These are phyloP conservation scores for Marsdenia floribunda DNA, from an alignment of 257 asterid species.

Conservation along the genomic window DNA sequence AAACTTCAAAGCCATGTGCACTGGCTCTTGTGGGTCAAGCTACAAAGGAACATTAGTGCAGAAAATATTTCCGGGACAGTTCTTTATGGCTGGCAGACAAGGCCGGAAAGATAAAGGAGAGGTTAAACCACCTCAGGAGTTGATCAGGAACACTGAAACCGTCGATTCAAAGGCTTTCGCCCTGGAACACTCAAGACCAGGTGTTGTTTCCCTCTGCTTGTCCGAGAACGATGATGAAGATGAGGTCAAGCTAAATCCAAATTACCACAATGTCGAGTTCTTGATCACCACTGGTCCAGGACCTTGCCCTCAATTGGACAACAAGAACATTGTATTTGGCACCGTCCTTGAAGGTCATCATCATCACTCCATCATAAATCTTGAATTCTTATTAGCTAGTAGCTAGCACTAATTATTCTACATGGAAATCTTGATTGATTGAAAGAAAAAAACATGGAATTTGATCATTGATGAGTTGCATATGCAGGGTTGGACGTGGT, in stretches of 20 bases:
- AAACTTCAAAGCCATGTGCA: constrained; percentile 82
- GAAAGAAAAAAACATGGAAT: neutral
- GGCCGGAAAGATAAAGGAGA: constrained; percentile 85
- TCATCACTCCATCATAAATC: neutral
- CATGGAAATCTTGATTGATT: neutral
- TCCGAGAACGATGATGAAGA: constrained; percentile 88
- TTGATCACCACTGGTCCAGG: constrained; percentile 92
- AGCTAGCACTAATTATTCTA: too few species aligned
- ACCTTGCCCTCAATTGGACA: constrained; percentile 83
- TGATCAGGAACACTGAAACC: constrained; percentile 59
- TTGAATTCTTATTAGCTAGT: neutral
- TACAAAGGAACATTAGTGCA: constrained; percentile 81
- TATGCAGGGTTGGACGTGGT: constrained; percentile 83
- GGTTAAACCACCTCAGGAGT: constrained; percentile 51
- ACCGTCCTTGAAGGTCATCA: constrained; percentile 68
- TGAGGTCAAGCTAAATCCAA: constrained; percentile 54
- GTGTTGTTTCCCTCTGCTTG: constrained; percentile 67
- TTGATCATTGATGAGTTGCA: neutral
- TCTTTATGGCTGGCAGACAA: constrained; percentile 72
- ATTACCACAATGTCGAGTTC: constrained; percentile 88
- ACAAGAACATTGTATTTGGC: constrained; percentile 81
- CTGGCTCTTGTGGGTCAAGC: constrained; percentile 59
- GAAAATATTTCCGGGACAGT: constrained; percentile 74
- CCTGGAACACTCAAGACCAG: constrained; percentile 70
- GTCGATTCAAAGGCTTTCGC: constrained; percentile 56